Base-by-base conservation (phyloP, 176 grass and related monocot species). In the Avena atlantica region DNA sequence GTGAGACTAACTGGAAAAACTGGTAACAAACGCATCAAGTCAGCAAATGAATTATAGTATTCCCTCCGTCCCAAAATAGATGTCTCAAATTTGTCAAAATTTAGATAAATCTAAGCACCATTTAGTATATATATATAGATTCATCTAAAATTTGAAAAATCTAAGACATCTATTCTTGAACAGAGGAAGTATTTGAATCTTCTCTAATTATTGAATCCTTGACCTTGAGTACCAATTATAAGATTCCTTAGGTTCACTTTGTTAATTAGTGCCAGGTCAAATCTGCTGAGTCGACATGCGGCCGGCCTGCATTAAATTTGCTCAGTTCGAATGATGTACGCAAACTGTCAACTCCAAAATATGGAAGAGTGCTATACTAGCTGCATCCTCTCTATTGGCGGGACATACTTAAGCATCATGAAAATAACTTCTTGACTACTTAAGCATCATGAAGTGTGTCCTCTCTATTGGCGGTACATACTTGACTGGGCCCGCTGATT, bases 241-340 rank as follows among this genome's bases (percentile, higher is more conserved):
- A 83, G 63, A 71, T 88, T 78, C 52, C 24, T 76, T 57, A 9
- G 20, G 47, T 60, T 59, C 37, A 37, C 70, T 51, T 19, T 16
- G 5, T 24, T 14, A 65, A 12, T 53, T 14, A 65, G 16, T 53
- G 27, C 23, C 14, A 68, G 11, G 36, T 48, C 61, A 88, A 70
- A 70, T 70, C 20, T 42, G 31, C 34, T 20, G 67, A 70, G 34
- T 17, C 4, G 67, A 37, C 61, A 76, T 67, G 48, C 0, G 21
- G 31, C 70, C 72, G 36, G 23, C 23, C 16, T 69, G 44, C 17
- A 16, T n/a, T 27, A 76, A 65, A 37, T 85, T 63, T 29, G 14
- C 34, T 84, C 21, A 31, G 14, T 74, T 44, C 5, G 9, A 78
- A 44, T 44, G 49, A 52, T 57, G 57, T 29, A 44, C n/a, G 52